These are phyloP conservation scores for Leccinum obscurum DNA, from an alignment of 768 basidiomycete species.

Conservation along the genomic window DNA sequence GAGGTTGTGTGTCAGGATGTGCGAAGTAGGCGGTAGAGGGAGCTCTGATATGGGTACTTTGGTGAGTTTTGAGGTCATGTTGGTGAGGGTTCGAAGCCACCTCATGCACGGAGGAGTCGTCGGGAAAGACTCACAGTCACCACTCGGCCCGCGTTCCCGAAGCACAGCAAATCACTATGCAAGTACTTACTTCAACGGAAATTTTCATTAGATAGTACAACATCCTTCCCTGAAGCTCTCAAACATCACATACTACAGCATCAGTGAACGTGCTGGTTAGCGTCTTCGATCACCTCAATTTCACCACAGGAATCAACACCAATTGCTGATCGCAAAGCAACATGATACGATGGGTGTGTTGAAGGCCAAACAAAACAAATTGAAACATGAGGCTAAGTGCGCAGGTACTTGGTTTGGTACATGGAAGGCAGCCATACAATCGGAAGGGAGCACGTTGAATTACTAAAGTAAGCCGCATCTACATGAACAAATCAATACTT, in stretches of 20 bases:
- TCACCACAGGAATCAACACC: not conserved
- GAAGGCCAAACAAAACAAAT: not conserved
- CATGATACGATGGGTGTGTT: not conserved
- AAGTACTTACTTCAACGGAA: no score
- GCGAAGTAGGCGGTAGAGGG: no score
- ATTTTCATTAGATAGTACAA: not conserved
- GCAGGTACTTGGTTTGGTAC: not conserved
- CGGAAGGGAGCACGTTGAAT: not conserved
- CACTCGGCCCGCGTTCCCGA: no score
- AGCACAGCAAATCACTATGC: no score
- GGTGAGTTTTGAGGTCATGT: no score
- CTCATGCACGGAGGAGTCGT: no score
- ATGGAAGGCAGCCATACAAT: conserved; percentile 5
- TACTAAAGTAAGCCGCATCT: not conserved
- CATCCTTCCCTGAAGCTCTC: no score
- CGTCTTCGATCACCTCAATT: not conserved
- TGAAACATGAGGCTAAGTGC: not conserved
- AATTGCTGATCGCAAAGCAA: not conserved
- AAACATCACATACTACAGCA: not conserved
- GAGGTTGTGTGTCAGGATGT: conserved; percentile 27
- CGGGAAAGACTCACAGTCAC: no score
- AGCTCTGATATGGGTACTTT: no score
- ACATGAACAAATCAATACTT: no score
- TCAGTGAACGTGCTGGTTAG: not conserved
- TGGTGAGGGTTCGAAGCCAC: no score